Evolutionary conservation across 129 eudicot genomes (phyloP).

Genomic region (Mikania micrantha): DNA sequence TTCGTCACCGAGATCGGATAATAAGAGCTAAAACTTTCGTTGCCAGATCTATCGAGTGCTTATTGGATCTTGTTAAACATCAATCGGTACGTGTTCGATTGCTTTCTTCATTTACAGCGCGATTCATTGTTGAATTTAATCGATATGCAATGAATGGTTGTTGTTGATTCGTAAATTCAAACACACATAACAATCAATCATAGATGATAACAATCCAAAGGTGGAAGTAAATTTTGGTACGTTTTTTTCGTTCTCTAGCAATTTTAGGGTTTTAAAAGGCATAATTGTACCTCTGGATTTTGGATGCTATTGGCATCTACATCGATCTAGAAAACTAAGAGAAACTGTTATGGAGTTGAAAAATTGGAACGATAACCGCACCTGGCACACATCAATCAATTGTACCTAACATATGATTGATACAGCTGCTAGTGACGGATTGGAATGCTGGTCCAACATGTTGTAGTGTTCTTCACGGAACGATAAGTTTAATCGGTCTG

Average conservation of each 20-base stretch:
- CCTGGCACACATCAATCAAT: neutral
- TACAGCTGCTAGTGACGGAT: too few relatives aligned
- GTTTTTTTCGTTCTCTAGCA: neutral
- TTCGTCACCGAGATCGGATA: neutral
- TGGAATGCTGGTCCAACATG: too few relatives aligned
- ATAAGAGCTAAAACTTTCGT: neutral
- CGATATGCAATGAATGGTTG: neutral
- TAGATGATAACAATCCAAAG: neutral
- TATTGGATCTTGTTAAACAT: neutral
- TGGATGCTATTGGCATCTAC: too few relatives aligned
- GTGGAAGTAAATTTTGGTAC: neutral
- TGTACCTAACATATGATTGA: neutral
- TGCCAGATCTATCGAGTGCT: neutral
- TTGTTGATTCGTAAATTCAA: neutral
- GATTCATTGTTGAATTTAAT: too few relatives aligned
- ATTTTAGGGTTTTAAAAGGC: neutral
- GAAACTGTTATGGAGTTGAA: neutral
- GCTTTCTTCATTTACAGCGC: neutral
- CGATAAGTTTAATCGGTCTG: neutral
- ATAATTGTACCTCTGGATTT: too few relatives aligned
- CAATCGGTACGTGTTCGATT: neutral
- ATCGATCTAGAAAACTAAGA: too few relatives aligned
- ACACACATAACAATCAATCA: neutral
- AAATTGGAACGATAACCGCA: neutral
- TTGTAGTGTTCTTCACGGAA: neutral